Conservation (phyloP, 1,284 basidiomycete genomes). For the Tilletia horrida region DNA sequence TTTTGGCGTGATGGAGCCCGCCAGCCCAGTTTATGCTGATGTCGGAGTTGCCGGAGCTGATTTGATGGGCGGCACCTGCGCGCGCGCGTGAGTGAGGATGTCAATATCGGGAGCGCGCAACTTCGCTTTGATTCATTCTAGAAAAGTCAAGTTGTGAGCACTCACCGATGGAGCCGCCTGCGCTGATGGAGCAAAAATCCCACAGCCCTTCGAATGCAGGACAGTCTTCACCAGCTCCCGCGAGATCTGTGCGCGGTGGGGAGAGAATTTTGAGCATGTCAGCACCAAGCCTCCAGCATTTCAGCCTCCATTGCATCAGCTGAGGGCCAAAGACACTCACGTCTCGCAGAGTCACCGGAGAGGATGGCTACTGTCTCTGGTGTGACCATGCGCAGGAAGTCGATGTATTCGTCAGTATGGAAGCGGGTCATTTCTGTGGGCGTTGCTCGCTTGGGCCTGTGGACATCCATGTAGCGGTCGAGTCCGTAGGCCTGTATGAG, state of each 20-base stretch:
- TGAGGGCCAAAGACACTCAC: slow-evolving; percentile 22
- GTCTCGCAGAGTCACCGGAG: slow-evolving; percentile 67
- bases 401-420: slow-evolving; percentile 96
- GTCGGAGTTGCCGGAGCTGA: slow-evolving; percentile 79
- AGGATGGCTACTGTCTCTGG: slow-evolving; percentile 62
- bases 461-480: slow-evolving; percentile 82
- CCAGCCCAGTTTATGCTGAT: slow-evolving; percentile 98
- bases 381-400: slow-evolving; percentile 80
- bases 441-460: slow-evolving; percentile 75
- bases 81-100: too few species aligned
- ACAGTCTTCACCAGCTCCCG: slow-evolving; percentile 84
- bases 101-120: too few species aligned
- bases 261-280: not conserved
- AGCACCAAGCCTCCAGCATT: too few species aligned
- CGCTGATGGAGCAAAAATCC: slow-evolving; percentile 94
- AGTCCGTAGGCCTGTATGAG: slow-evolving; percentile 85
- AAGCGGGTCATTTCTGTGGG: slow-evolving; percentile 83
- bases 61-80: slow-evolving; percentile 73
- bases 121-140: too few species aligned
- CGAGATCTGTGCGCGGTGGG: slow-evolving; percentile 50
- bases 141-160: not conserved
- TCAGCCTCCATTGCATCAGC: too few species aligned
- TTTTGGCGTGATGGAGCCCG: slow-evolving; percentile 96
- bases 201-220: slow-evolving; percentile 94
- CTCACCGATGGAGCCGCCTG: slow-evolving; percentile 66